Base-by-base conservation (phyloP, 805 yeast species). In the Metschnikowia cerradonensis region DNA sequence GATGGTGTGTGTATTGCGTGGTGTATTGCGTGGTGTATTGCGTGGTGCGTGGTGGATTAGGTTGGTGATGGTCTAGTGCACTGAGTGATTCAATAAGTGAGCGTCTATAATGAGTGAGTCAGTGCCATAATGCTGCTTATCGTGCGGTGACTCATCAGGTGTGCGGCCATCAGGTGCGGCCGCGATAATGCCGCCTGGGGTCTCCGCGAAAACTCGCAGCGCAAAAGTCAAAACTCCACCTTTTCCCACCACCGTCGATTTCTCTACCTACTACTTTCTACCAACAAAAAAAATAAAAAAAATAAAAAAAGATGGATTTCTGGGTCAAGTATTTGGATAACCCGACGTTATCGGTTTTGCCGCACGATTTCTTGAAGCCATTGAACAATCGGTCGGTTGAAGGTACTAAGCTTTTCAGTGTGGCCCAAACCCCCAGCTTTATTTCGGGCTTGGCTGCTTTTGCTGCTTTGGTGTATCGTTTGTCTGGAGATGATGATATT, bases 401-500 rank as follows among this genome's bases (percentile, higher is more conserved):
- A 67, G 82, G 90, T 36, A 73, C 76, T 38, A 68, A 73, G 58
- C 60, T 68, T 4, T 68, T 76, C 47, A 55, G 56, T 11, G 45
- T 71, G 22, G 47, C 46, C 13, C n/a, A 19, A 4, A 26, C 42
- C 13, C 38, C 35, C 13, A 42, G 52, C 55, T 88, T 85, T 65
- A 62, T 73, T 8, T 67, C 79, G 14, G 83, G 84, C 0, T 73
- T 89, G 54, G 73, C 96, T 15, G 80, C 80, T 0, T 88, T 84
- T 70, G 81, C 86, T 22, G 81, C 86, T 0, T 75, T 92, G 51
- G 76, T 89, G 36, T 85, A 80, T 67, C 77, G 98, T 63, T 73
- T 89, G 43, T 86, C 97, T 2, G 98, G 97, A 22, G 98, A 92
- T 65, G 97, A 92, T 57, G 97, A 92, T 61, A 84, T 94, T 46